Conservation (phyloP, 2,329 filamentous ascomycete species). For the Thelonectria olida region DNA sequence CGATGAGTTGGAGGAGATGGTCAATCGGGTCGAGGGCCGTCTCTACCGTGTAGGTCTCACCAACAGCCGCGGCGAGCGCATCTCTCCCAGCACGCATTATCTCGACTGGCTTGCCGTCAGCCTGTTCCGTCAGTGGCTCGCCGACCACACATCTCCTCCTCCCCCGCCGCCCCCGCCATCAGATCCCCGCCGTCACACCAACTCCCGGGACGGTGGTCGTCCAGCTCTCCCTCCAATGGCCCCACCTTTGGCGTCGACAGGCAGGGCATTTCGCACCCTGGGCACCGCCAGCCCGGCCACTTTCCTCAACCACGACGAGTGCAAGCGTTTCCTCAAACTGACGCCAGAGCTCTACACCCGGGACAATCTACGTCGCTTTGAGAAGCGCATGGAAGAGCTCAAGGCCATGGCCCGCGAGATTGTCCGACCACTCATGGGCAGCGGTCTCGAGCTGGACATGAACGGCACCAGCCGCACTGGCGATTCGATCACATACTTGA, state of each 20-base stretch:
- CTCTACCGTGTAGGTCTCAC: slow-evolving; percentile 84
- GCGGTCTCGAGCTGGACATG: slow-evolving; percentile 83
- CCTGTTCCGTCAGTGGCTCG: slow-evolving; percentile 91
- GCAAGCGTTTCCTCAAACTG: slow-evolving; percentile 89
- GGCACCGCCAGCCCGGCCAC: slow-evolving; percentile 67
- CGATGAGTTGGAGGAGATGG: slow-evolving; percentile 86
- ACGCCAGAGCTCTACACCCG: slow-evolving; percentile 84
- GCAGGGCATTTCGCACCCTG: slow-evolving; percentile 80
- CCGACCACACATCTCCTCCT: slow-evolving; percentile 83
- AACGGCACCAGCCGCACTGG: slow-evolving; percentile 50
- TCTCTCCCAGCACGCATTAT: slow-evolving; percentile 81
- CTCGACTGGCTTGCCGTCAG: slow-evolving; percentile 90
- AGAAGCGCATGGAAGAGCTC: slow-evolving; percentile 87
- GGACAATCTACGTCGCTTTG: slow-evolving; percentile 86
- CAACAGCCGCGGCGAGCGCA: slow-evolving; percentile 82
- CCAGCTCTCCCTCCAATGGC: slow-evolving; percentile 48
- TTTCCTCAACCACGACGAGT: slow-evolving; percentile 86
- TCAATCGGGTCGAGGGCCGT: slow-evolving; percentile 80
- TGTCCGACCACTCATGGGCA: slow-evolving; percentile 87
- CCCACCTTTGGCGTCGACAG: slow-evolving; percentile 66
- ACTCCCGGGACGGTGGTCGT: slow-evolving; percentile 42
- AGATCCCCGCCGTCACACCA: slow-evolving; percentile 39
- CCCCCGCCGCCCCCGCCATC: slow-evolving; percentile 38
- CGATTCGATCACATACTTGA: slow-evolving; percentile 59
- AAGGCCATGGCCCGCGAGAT: slow-evolving; percentile 84